phyloP scores from a whole-genome alignment of 176 grass and related monocot genomes.

The Raddia guianensis region DNA sequence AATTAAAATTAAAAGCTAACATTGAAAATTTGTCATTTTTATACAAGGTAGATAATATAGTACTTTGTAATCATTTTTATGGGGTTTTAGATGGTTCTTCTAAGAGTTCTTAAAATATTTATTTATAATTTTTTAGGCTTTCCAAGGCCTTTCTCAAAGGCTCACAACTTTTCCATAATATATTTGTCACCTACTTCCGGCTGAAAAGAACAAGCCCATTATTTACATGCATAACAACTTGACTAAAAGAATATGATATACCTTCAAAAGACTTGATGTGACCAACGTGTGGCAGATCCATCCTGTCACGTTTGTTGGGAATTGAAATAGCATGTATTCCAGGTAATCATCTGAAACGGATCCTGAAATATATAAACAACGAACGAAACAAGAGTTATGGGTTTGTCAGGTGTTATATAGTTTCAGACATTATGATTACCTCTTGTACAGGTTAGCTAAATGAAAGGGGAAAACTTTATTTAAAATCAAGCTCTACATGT shows the following conservation, averaged over 20 bases:
- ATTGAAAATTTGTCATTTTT: too few relatives aligned
- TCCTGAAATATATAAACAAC: conserved; percentile 45
- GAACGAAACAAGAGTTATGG: not conserved
- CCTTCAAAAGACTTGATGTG: conserved; percentile 92
- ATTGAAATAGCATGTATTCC: conserved; percentile 87
- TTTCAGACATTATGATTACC: not conserved
- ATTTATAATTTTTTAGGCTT: too few relatives aligned
- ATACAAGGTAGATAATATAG: too few relatives aligned
- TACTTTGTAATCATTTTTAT: too few relatives aligned
- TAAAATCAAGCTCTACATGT: not conserved
- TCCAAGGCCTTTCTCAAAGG: too few relatives aligned
- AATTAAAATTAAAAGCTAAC: too few relatives aligned
- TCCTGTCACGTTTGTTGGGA: conserved; percentile 96
- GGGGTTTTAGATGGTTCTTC: too few relatives aligned
- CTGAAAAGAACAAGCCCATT: not conserved
- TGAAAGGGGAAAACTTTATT: not conserved
- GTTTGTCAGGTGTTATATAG: not conserved
- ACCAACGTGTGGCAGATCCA: conserved; percentile 90
- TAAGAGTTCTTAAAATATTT: too few relatives aligned
- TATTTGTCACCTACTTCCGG: too few relatives aligned
- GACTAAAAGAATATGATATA: conserved; percentile 33
- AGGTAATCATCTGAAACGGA: conserved; percentile 96
- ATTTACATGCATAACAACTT: conserved; percentile 7
- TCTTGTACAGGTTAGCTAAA: conserved; percentile 3
- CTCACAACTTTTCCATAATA: too few relatives aligned